Base-by-base conservation (phyloP, 331 rosid species). In the Pyracantha coccinea region DNA sequence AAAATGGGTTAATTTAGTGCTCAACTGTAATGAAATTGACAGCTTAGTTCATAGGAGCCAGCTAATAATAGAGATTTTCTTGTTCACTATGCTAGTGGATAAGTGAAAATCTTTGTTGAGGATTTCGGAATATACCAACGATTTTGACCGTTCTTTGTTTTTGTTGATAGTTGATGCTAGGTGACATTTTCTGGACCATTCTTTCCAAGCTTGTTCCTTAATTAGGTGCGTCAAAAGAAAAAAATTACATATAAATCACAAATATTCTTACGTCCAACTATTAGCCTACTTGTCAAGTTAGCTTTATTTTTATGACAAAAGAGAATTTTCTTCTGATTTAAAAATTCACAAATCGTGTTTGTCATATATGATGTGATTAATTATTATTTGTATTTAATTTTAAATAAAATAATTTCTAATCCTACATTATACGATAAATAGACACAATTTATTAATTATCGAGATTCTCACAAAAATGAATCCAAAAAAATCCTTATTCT, bases 311-410 rank as follows among this genome's bases (percentile, higher is more conserved):
- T 41, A 41, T 3, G 5, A 11, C 44, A 0, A 2, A 38, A 1
- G 0, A 38, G 13, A 38, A 38, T 38, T 38, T 10, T 38, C 0
- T 38, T 0, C 4, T 0, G 13, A 10, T 9, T 1, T 38, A 38
- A 0, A 38, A 38, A 2, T 38, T 38, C 0, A 38, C 10, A 38
- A 38, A 38, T 38, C 4, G 4, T 38, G 1, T 9, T 0, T 38
- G 0, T 38, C 1, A 2, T 38, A 38, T 0, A 38, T 38, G 9
- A 38, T 38, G 4, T 1, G 1, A 0, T 38, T 38, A 38, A 4
- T 0, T 38, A 38, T 0, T 35, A 38, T 38, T 38, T 38, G 1
- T 38, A 2, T 38, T 38, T 0, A 38, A 38, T 38, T 38, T 38
- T 38, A 38, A 38, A 38, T 35, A 35, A 35, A 35, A 35, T 38